phyloP scores from a whole-genome alignment of 164 flowering plant genomes.

The Sextonia rubra region DNA sequence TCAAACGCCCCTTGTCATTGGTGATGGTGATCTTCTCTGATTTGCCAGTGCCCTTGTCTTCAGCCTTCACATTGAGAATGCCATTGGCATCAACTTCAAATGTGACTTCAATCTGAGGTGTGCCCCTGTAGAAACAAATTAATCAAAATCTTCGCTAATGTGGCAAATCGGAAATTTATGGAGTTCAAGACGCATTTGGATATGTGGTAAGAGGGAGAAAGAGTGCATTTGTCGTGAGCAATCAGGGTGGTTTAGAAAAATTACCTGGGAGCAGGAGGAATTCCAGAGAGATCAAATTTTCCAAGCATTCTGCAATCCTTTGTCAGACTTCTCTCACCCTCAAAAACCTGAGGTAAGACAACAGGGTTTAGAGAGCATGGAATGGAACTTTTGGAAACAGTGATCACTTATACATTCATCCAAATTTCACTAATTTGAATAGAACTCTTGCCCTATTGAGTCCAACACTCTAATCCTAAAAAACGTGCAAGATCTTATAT shows the following conservation, averaged over 20 bases:
- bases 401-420: too few relatives aligned
- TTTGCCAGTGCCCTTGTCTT: slow-evolving; percentile 72
- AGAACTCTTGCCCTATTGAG: neutral
- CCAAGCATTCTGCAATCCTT: slow-evolving; percentile 79
- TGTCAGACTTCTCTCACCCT: slow-evolving; percentile 94
- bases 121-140: slow-evolving; percentile 48
- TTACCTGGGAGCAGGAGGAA: slow-evolving; percentile 87
- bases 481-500: neutral
- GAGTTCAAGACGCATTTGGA: too few relatives aligned
- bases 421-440: too few relatives aligned
- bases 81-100: slow-evolving; percentile 88
- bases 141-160: neutral
- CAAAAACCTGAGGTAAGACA: slow-evolving; percentile 50
- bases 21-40: slow-evolving; percentile 85
- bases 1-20: slow-evolving; percentile 74
- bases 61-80: slow-evolving; percentile 73
- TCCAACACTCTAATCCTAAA: too few relatives aligned
- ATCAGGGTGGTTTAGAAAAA: neutral
- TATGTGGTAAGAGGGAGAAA: too few relatives aligned
- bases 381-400: too few relatives aligned
- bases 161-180: too few relatives aligned
- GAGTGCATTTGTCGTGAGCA: neutral
- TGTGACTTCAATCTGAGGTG: slow-evolving; percentile 84
- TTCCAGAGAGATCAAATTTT: slow-evolving; percentile 71
- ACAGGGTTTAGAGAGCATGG: too few relatives aligned